Base-by-base conservation (phyloP, 306 rosid genomes). In the Dicorynia guianensis region DNA sequence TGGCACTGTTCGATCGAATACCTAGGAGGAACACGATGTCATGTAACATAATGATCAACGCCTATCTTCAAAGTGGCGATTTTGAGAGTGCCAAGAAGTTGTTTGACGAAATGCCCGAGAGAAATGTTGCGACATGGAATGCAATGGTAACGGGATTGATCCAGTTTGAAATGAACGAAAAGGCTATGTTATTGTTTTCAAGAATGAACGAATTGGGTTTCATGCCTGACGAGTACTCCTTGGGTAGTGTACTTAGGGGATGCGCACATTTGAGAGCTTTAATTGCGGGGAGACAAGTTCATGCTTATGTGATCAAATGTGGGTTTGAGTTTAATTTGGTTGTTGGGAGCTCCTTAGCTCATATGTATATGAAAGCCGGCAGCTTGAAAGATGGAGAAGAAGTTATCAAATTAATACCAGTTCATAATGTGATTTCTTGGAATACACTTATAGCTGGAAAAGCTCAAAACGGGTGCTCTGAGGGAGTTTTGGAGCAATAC, bases 381-480 rank as follows among this genome's bases (percentile, higher is more conserved):
- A 79, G 88, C 79, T 80, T 95, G 82, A 76, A 43, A 33, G 97
- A 87, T 20, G 97, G 97, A 67, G 93, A 90, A 73, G 80, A 81
- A 47, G 82, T 86, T 52, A 90, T 95, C 60, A 82, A 62, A 69
- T 81, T 76, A 35, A 86, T 95, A 97, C 95, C 95, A 0, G 61
- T 44, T 73, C 80, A 84, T 63, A 95, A 83, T 82, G 81, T 95
- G 67, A 91, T 95, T 85, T 93, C 93, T 81, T 92, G 98, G 98
- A 95, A 95, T 86, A 92, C 96, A 6, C 93, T 92, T 60, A 90
- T 92, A 71, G 95, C 96, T 0, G 98, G 98, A 57, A 95, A 92
- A 83, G 90, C 96, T 53, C 97, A 89, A 57, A 86, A 86, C 60
- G 88, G 95, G 70, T 56, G 48, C 18, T 72, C 84, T 14, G 89